Evolutionary conservation across 345 rosid species (phyloP).

Genomic region (Salix suchowensis): DNA sequence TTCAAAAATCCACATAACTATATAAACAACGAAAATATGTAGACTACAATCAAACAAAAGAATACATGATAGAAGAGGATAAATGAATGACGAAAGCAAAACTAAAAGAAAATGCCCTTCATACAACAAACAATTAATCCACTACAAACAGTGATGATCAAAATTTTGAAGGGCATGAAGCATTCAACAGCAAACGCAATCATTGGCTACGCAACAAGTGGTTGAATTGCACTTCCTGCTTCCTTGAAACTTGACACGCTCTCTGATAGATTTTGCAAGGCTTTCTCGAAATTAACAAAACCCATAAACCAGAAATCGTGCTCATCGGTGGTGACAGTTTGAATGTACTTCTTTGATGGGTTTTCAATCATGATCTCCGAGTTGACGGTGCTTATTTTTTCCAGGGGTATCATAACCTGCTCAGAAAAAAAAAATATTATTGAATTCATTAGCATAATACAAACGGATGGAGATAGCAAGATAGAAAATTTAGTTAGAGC

Average conservation of each 20-base stretch:
- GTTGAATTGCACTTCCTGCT: neutral
- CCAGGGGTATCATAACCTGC: constrained; percentile 59
- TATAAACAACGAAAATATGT: no score
- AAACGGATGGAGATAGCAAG: no score
- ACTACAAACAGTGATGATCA: neutral
- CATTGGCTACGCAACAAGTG: neutral
- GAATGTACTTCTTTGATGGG: constrained; percentile 68
- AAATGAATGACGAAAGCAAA: no score
- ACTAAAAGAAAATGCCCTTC: no score
- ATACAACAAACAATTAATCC: no score
- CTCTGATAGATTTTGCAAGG: constrained; percentile 44
- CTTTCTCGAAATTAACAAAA: constrained; percentile 72
- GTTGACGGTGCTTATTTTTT: constrained; percentile 35
- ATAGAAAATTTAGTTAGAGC: no score
- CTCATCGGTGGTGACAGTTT: constrained; percentile 53
- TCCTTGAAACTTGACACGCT: neutral
- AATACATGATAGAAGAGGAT: no score
- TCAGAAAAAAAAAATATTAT: neutral
- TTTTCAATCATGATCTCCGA: constrained; percentile 47
- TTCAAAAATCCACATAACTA: no score
- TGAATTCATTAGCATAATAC: no score
- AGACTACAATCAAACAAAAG: no score
- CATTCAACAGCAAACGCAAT: neutral
- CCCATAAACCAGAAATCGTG: constrained; percentile 98
- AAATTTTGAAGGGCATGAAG: neutral